phyloP scores from a whole-genome alignment of 352 stramenopile genomes.

The Globisporangium orthogonon region DNA sequence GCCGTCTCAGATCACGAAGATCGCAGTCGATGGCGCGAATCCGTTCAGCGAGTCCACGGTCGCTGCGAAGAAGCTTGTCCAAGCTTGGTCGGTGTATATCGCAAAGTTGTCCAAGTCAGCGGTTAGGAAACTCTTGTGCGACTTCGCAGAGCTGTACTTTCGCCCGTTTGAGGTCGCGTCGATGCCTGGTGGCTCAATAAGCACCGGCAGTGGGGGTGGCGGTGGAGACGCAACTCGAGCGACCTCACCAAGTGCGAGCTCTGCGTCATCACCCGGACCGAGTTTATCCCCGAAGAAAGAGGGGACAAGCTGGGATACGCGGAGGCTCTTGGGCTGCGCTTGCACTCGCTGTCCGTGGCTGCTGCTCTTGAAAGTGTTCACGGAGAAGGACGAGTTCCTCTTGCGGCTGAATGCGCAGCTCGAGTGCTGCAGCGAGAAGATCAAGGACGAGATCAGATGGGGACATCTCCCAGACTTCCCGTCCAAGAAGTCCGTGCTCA shows the following conservation, averaged over 20 bases:
- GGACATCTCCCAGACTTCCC: slow-evolving; percentile 58
- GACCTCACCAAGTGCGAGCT: neutral
- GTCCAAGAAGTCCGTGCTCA: slow-evolving; percentile 51
- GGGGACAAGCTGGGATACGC: slow-evolving; percentile 16
- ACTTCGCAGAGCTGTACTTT: slow-evolving; percentile 58
- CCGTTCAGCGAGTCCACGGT: slow-evolving; percentile 15
- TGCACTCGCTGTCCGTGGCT: slow-evolving; percentile 72
- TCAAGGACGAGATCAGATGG: slow-evolving; percentile 69
- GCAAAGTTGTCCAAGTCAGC: slow-evolving; percentile 43
- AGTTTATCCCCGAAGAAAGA: slow-evolving; percentile 13
- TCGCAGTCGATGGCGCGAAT: slow-evolving; percentile 32
- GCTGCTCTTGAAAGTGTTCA: slow-evolving; percentile 63
- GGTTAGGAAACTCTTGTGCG: slow-evolving; percentile 48
- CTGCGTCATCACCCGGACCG: slow-evolving; percentile 5
- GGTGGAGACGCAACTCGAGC: neutral
- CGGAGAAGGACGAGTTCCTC: slow-evolving; percentile 67
- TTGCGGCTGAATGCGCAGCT: slow-evolving; percentile 60
- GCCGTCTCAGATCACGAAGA: slow-evolving; percentile 50
- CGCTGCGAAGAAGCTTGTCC: slow-evolving; percentile 38
- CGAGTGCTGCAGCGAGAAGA: slow-evolving; percentile 68
- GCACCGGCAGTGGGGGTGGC: neutral
- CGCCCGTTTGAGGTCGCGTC: slow-evolving; percentile 29
- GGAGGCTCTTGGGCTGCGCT: slow-evolving; percentile 57
- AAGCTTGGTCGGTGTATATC: slow-evolving; percentile 51
- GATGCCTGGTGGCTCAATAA: neutral